Evolutionary conservation across 257 asterid species (phyloP).

Genomic region (Solanum bulbocastanum): DNA sequence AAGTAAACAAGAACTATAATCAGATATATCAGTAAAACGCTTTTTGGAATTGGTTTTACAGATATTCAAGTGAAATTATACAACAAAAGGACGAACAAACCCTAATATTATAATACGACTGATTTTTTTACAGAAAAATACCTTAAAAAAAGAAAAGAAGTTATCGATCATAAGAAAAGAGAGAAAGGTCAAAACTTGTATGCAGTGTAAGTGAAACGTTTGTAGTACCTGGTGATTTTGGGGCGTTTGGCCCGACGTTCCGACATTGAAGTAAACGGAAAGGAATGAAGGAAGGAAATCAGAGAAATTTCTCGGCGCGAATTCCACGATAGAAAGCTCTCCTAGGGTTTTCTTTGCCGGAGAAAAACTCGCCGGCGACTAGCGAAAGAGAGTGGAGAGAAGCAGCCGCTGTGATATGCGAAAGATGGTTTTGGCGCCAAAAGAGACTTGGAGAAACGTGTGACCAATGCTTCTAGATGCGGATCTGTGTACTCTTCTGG

Average conservation of each 20-base stretch:
- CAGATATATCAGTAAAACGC: not conserved
- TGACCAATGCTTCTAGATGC: not conserved
- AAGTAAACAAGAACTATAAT: not conserved
- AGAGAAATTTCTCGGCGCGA: not conserved
- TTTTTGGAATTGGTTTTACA: not conserved
- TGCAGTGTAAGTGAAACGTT: not conserved
- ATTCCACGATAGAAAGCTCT: not conserved
- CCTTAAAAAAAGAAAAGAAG: not conserved
- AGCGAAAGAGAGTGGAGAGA: not conserved
- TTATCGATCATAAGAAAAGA: not conserved
- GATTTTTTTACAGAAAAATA: not conserved
- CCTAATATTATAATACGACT: not conserved
- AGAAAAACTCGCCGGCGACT: not conserved
- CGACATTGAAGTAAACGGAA: conserved; percentile 19
- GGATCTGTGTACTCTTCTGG: not conserved
- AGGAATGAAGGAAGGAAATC: not conserved
- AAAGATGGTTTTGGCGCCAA: not conserved
- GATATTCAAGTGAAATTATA: not conserved
- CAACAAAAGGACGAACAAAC: not conserved
- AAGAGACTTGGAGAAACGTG: not conserved
- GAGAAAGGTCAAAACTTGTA: not conserved
- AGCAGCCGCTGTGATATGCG: not conserved
- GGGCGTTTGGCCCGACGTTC: conserved; percentile 42
- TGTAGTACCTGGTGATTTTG: conserved; percentile 40
- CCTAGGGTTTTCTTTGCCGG: not conserved